phyloP scores from a whole-genome alignment of 257 asterid species.

The Ehretia macrophylla region DNA sequence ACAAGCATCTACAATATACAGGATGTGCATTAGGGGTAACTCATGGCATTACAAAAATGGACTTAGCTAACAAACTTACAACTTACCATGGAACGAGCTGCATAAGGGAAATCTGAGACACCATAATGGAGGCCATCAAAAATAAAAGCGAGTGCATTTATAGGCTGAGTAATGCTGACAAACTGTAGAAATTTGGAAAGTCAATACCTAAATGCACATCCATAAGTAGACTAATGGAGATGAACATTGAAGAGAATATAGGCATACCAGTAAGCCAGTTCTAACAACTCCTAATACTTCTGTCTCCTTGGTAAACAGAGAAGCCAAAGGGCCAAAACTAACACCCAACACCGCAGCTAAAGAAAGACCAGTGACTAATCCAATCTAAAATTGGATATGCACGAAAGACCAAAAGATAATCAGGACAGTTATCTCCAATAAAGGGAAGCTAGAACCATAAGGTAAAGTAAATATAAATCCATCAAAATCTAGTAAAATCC shows the following conservation, averaged over 20 bases:
- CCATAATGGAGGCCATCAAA: constrained; percentile 89
- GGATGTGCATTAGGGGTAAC: constrained; percentile 1
- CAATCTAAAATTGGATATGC: constrained; percentile 46
- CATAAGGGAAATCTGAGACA: constrained; percentile 80
- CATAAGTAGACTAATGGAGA: background rate
- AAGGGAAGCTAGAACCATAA: too few relatives aligned
- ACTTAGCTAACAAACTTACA: background rate
- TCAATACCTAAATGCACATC: constrained; percentile 8
- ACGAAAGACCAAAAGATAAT: constrained; percentile 6
- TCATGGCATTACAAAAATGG: background rate
- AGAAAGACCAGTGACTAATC: constrained; percentile 54
- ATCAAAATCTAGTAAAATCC: constrained; percentile 2
- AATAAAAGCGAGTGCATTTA: constrained; percentile 77
- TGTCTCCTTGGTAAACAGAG: constrained; percentile 59
- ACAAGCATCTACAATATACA: constrained; percentile 58
- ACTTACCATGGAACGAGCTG: constrained; percentile 82
- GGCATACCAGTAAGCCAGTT: constrained; percentile 64
- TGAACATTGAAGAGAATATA: background rate
- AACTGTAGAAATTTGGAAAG: constrained; percentile 50
- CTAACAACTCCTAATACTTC: constrained; percentile 60
- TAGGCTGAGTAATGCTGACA: constrained; percentile 86
- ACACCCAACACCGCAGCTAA: constrained; percentile 61
- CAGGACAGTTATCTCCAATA: background rate
- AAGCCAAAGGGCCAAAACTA: constrained; percentile 64
- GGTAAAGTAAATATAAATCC: background rate